Percentiles rank a stretch among this genome's conserved stretches.
These are phyloP conservation scores for Endotrypanum monterogeii DNA, from an alignment of 208 protist genomes.

Conservation along the genomic window DNA sequence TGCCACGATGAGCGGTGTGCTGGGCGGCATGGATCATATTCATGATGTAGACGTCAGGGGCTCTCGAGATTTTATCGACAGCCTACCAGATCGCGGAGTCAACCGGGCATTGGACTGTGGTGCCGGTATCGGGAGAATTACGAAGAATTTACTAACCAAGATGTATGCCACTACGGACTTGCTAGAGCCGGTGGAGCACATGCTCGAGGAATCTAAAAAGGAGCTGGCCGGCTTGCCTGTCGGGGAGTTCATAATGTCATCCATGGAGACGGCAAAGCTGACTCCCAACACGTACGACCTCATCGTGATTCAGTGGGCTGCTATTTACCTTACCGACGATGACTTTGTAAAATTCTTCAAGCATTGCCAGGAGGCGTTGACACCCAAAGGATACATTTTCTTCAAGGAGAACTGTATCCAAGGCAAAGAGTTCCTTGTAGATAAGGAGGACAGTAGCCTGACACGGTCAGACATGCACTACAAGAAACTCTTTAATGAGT, in stretches of 20 bases:
- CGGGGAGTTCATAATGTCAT: conserved; percentile 76
- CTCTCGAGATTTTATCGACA: conserved; percentile 61
- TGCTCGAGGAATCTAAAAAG: conserved; percentile 86
- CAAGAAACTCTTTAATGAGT: conserved; percentile 72
- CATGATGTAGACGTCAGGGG: conserved; percentile 76
- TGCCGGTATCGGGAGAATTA: conserved; percentile 92
- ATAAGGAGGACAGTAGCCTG: conserved; percentile 90
- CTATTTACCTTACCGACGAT: conserved; percentile 92
- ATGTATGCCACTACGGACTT: conserved; percentile 82
- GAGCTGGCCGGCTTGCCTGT: conserved; percentile 72
- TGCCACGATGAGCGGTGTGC: conserved; percentile 86
- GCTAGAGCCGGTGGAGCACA: conserved; percentile 84
- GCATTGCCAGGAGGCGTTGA: conserved; percentile 73
- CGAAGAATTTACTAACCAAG: conserved; percentile 65
- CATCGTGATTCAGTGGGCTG: conserved; percentile 94
- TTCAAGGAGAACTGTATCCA: conserved; percentile 91
- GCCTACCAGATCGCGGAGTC: conserved; percentile 56
- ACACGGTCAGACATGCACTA: conserved; percentile 90
- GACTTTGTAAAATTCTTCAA: conserved; percentile 90
- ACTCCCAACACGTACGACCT: conserved; percentile 79
- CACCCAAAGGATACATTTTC: conserved; percentile 86
- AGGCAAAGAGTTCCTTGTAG: conserved; percentile 71
- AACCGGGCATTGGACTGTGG: conserved; percentile 88
- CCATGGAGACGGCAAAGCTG: conserved; percentile 79
- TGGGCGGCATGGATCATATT: conserved; percentile 88